These are phyloP conservation scores for Tulasnella sp. DNA, from an alignment of 768 basidiomycete genomes.

Conservation along the genomic window DNA sequence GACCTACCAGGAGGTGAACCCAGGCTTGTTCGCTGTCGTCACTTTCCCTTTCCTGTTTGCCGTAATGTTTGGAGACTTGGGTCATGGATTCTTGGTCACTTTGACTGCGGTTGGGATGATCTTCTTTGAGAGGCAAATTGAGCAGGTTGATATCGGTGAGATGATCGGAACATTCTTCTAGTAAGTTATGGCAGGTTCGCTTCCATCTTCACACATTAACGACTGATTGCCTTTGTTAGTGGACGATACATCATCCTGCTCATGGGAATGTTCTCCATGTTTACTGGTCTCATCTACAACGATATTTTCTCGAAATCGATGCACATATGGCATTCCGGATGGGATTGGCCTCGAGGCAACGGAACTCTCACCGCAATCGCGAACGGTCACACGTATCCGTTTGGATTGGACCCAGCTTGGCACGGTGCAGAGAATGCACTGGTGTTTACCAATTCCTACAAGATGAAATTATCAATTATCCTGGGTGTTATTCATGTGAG, in stretches of 20 bases:
- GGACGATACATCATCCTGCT: slow-evolving; percentile 97
- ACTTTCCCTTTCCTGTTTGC: slow-evolving; percentile 98
- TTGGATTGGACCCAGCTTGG: slow-evolving; percentile 93
- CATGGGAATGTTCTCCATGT: slow-evolving; percentile 96
- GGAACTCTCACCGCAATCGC: slow-evolving; percentile 38
- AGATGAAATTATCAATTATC: slow-evolving; percentile 99
- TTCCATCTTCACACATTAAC: slow-evolving; percentile 7
- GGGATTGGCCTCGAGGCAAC: slow-evolving; percentile 45
- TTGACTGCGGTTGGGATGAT: slow-evolving; percentile 74
- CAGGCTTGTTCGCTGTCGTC: slow-evolving; percentile 79
- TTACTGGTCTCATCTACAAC: slow-evolving; percentile 96
- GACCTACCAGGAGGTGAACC: slow-evolving; percentile 92
- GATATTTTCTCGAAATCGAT: slow-evolving; percentile 94
- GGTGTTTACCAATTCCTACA: slow-evolving; percentile 95
- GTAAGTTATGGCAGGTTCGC: slow-evolving; percentile 40
- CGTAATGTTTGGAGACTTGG: slow-evolving; percentile 99
- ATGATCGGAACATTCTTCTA: slow-evolving; percentile 85
- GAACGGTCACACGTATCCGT: slow-evolving; percentile 69
- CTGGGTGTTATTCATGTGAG: slow-evolving; percentile 91
- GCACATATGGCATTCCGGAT: slow-evolving; percentile 77
- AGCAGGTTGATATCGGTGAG: slow-evolving; percentile 61
- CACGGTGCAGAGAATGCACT: slow-evolving; percentile 83
- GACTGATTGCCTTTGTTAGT: slow-evolving; percentile 31
- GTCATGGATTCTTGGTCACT: slow-evolving; percentile 80
- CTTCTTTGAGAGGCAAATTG: slow-evolving; percentile 65